A percentile compares a stretch with the other conserved stretches of the same genome.
These are phyloP conservation scores for Lunularia cruciata DNA, from an alignment of 225 moss, liverwort and hornwort genomes.

Conservation along the genomic window DNA sequence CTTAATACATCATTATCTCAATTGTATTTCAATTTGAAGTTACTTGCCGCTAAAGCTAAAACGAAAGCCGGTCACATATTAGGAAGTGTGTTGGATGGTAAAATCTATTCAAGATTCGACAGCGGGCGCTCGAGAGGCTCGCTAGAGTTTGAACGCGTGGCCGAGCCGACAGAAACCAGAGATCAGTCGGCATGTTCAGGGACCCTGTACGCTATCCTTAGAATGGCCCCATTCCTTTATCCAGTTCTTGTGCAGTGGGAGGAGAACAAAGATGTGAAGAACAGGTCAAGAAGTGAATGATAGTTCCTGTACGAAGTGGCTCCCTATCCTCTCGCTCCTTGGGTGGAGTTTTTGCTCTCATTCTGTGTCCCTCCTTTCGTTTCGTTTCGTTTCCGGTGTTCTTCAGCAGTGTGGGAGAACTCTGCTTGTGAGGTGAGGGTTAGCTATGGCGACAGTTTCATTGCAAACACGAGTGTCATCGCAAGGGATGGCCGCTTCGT, in stretches of 20 bases:
- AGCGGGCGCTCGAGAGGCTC: no score
- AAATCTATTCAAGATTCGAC: no score
- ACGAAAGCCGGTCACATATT: no score
- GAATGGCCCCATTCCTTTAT: background rate
- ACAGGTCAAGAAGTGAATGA: background rate
- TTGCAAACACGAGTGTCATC: conserved; percentile 31
- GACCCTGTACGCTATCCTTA: background rate
- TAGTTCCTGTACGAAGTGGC: background rate
- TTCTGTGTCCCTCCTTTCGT: background rate
- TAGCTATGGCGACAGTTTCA: conserved; percentile 35
- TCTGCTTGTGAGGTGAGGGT: background rate
- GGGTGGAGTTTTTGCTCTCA: background rate
- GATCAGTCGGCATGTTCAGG: no score
- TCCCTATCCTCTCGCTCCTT: background rate
- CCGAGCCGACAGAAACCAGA: no score
- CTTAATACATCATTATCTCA: no score
- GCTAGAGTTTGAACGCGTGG: no score
- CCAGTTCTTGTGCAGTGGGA: background rate
- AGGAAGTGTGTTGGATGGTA: no score
- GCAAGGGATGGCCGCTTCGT: conserved; percentile 27
- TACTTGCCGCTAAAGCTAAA: no score
- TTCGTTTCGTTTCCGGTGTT: background rate
- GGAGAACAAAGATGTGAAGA: background rate
- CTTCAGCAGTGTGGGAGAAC: background rate
- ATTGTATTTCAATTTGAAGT: no score